A percentile compares a stretch with the other conserved stretches of the same genome.
These are phyloP conservation scores for Quercus agrifolia DNA, from an alignment of 306 rosid genomes.

Conservation along the genomic window DNA sequence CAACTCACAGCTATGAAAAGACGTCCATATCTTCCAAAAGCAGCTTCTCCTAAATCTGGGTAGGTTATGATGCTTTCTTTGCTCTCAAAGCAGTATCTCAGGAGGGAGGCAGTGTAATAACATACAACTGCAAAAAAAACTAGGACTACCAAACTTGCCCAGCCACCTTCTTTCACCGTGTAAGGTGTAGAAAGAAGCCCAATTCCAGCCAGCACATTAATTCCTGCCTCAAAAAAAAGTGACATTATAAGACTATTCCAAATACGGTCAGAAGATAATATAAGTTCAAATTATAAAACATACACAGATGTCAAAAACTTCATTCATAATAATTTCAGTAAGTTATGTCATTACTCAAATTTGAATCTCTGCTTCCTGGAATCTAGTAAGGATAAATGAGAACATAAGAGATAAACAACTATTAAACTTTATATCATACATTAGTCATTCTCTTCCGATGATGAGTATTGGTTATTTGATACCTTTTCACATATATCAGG, in stretches of 20 bases:
- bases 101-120: slow-evolving; percentile 75
- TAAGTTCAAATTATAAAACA: background rate
- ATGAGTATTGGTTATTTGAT: background rate
- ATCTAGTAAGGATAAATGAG: background rate
- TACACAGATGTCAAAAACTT: background rate
- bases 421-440: background rate
- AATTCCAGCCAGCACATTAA: slow-evolving; percentile 82
- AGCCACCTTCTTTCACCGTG: slow-evolving; percentile 72
- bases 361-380: background rate
- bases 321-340: background rate
- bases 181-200: slow-evolving; percentile 77
- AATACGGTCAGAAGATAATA: background rate
- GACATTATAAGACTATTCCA: slow-evolving; percentile 2
- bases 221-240: slow-evolving; percentile 40
- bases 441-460: background rate
- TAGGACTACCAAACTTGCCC: slow-evolving; percentile 67
- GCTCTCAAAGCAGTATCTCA: slow-evolving; percentile 74
- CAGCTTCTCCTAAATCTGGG: slow-evolving; percentile 90
- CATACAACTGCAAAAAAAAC: slow-evolving; percentile 64
- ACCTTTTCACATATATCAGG: background rate
- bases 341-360: background rate
- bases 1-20: slow-evolving; percentile 64
- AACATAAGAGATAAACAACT: background rate
- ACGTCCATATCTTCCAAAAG: slow-evolving; percentile 74
- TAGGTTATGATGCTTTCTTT: slow-evolving; percentile 56